Base-by-base conservation (phyloP, 306 rosid species). In the Malus asiatica region DNA sequence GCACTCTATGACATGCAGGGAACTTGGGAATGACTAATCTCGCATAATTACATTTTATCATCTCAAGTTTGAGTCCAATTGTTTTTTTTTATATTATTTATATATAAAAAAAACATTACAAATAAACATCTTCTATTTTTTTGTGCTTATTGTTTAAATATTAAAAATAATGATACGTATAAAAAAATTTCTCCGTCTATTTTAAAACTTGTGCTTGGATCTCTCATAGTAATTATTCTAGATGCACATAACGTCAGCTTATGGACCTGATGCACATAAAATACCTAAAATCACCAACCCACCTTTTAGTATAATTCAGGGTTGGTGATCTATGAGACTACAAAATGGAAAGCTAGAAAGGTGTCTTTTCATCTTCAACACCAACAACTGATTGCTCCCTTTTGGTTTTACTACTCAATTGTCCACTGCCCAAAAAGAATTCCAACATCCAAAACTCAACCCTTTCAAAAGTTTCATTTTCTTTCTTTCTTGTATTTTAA, bases 321-420 rank as follows among this genome's bases (percentile, higher is more conserved):
- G 80, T 80, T 80, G 79, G 79, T 80, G n/a, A 75, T 51, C 69
- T 14, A 70, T 38, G 65, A 25, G 38, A 25, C 66, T 23, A 8
- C 64, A 9, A 59, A 23, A 57, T 7, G 61, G 15, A 27, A 13
- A 61, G 40, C 40, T 6, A 18, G 25, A 4, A 22, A 13, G 4
- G 2, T 48, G 55, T 15, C 20, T 61, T 61, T 59, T 61, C 20
- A 51, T 51, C 57, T 40, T 58, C 66, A 16, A 27, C 60, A 80
- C 84, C 84, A 80, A 80, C 80, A 71, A 11, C 8, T 40, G 80
- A 53, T 70, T 46, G 64, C 35, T 20, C 53, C 45, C 55, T 48
- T 48, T 15, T 48, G 55, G 59, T 65, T 52, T 69, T 75, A 14
- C 77, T 33, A 65, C 42, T 63, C n/a, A 33, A 14, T 9, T 30